These are phyloP conservation scores for Dothidotthia symphoricarpi DNA, from an alignment of 2,329 filamentous ascomycete species.

Conservation along the genomic window DNA sequence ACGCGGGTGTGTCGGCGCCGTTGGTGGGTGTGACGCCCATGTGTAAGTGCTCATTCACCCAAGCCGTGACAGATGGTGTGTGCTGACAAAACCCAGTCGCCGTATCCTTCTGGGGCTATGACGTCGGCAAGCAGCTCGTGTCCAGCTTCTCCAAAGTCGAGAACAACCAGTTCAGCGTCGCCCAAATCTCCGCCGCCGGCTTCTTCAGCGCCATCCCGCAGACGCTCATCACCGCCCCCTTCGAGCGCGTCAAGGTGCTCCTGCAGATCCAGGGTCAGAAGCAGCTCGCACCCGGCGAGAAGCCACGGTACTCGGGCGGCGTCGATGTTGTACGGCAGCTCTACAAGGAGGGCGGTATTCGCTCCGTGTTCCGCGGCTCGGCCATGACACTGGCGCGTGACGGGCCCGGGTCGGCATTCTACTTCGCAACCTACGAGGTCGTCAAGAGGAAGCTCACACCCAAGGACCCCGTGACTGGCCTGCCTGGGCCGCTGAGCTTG, in stretches of 20 bases:
- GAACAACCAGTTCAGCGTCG: conserved; percentile 73
- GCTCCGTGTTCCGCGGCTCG: conserved; percentile 88
- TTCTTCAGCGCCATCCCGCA: conserved; percentile 95
- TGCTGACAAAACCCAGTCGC: conserved; percentile 51
- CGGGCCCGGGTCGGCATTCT: conserved; percentile 87
- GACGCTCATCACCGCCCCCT: conserved; percentile 97
- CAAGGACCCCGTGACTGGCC: conserved; percentile 67
- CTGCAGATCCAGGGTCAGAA: conserved; percentile 96
- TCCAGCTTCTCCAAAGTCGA: conserved; percentile 63
- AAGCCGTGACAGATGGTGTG: background rate
- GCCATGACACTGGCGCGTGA: conserved; percentile 91
- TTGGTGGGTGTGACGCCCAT: conserved; percentile 96
- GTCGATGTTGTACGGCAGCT: conserved; percentile 89
- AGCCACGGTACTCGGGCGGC: conserved; percentile 85
- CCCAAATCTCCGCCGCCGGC: conserved; percentile 84
- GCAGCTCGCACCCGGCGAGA: conserved; percentile 78
- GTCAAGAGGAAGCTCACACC: conserved; percentile 87
- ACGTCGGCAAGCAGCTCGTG: conserved; percentile 89
- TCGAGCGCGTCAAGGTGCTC: conserved; percentile 98
- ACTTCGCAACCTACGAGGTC: conserved; percentile 96
- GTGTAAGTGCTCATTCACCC: conserved; percentile 65
- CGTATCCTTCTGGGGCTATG: conserved; percentile 80
- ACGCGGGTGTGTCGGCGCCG: conserved; percentile 95
- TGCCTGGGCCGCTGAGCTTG: conserved; percentile 76
- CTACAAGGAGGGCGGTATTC: conserved; percentile 85